phyloP scores from a whole-genome alignment of 345 rosid species.

The Tarenaya hassleriana region DNA sequence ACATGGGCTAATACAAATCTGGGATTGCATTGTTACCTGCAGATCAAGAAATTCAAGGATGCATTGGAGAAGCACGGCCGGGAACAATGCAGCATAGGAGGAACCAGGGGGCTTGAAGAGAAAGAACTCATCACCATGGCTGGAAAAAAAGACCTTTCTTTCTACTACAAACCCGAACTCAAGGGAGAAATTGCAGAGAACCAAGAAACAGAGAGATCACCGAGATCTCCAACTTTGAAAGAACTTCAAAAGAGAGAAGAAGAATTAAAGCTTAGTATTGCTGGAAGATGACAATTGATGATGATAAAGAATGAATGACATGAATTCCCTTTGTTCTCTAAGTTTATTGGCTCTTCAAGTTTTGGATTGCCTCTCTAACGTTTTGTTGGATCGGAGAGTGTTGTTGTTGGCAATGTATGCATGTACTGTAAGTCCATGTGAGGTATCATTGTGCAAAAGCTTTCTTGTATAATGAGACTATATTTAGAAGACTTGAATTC shows the following conservation, averaged over 20 bases:
- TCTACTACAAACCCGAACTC: slow-evolving; percentile 43
- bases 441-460: slow-evolving; percentile 21
- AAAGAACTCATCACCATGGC: slow-evolving; percentile 70
- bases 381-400: no score
- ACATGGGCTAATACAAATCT: no score
- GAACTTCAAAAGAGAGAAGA: neutral
- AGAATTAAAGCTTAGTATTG: no score
- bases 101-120: slow-evolving; percentile 69
- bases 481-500: no score
- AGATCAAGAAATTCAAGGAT: slow-evolving; percentile 82
- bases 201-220: neutral
- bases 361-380: no score
- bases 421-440: neutral
- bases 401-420: no score
- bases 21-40: slow-evolving; percentile 31
- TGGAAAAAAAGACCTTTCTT: slow-evolving; percentile 60
- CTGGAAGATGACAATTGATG: no score
- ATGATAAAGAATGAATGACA: no score
- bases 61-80: slow-evolving; percentile 71
- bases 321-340: no score
- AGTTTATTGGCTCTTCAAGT: no score
- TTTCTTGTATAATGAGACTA: no score
- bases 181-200: neutral
- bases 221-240: neutral
- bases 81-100: slow-evolving; percentile 63